Conservation (phyloP, 352 stramenopile species). For the Phytophthora boehmeriae region DNA sequence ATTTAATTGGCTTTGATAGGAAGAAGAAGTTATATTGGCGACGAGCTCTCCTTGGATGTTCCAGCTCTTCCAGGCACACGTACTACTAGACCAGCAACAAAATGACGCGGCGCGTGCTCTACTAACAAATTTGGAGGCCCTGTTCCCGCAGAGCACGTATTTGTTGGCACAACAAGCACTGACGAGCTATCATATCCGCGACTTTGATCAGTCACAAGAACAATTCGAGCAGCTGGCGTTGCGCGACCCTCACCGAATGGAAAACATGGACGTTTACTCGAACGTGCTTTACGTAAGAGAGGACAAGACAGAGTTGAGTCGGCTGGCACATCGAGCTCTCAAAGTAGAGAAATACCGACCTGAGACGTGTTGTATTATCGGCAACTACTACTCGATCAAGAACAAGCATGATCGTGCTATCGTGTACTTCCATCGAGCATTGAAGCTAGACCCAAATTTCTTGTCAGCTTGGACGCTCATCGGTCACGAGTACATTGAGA, state of each 20-base stretch:
- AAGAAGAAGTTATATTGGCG: constrained; percentile 62
- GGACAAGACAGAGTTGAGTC: constrained; percentile 86
- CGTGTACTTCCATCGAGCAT: constrained; percentile 95
- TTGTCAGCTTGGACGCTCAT: constrained; percentile 98
- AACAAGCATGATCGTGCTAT: constrained; percentile 97
- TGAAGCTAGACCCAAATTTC: constrained; percentile 96
- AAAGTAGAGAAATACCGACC: constrained; percentile 97
- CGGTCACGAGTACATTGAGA: constrained; percentile 98
- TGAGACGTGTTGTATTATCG: constrained; percentile 98
- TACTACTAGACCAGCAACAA: constrained; percentile 81
- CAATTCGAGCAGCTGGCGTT: constrained; percentile 71
- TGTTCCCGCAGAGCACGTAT: constrained; percentile 79
- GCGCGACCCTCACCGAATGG: constrained; percentile 75
- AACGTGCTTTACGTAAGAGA: constrained; percentile 90
- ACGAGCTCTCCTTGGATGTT: constrained; percentile 78
- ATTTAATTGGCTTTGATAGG: constrained; percentile 32
- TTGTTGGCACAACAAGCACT: constrained; percentile 77
- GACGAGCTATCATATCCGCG: constrained; percentile 82
- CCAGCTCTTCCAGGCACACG: constrained; percentile 84
- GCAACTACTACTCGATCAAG: constrained; percentile 91
- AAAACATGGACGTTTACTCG: constrained; percentile 87
- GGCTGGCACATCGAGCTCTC: constrained; percentile 91
- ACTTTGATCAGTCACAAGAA: constrained; percentile 83
- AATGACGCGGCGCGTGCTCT: constrained; percentile 67
- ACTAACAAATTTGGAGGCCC: constrained; percentile 46